A percentile compares a stretch with the other conserved stretches of the same genome.
These are phyloP conservation scores for Colletotrichum limetticola DNA, from an alignment of 2,329 filamentous ascomycete species.

Conservation along the genomic window DNA sequence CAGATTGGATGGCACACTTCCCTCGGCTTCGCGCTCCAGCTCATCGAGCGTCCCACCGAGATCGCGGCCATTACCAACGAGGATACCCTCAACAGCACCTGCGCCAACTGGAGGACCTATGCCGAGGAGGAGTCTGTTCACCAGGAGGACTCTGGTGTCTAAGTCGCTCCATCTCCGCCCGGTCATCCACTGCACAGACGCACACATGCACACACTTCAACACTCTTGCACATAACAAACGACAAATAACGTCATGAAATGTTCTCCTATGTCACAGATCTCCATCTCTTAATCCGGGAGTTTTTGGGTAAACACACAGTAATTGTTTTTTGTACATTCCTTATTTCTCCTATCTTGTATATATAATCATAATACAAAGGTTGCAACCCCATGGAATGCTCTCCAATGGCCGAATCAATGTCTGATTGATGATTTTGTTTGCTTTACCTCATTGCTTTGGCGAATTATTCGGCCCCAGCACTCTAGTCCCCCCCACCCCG, in stretches of 20 bases:
- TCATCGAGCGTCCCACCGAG: slow-evolving; percentile 38
- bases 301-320: background rate
- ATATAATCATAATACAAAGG: background rate
- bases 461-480: background rate
- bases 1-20: slow-evolving; percentile 37
- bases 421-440: too few relatives aligned
- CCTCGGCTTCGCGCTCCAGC: slow-evolving; percentile 39
- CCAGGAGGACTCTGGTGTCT: slow-evolving; percentile 39
- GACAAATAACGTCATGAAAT: background rate
- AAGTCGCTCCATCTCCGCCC: background rate
- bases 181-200: background rate
- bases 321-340: too few relatives aligned
- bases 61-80: slow-evolving; percentile 34
- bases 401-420: background rate
- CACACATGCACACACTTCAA: background rate
- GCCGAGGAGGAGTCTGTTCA: slow-evolving; percentile 18
- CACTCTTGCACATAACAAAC: background rate
- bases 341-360: background rate
- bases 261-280: background rate
- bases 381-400: background rate
- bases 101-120: slow-evolving; percentile 34
- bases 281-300: background rate
- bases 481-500: too few relatives aligned
- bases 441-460: background rate
- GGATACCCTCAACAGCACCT: slow-evolving; percentile 26